phyloP scores from a whole-genome alignment of 441 rosid species.

The Eugenia klotzschiana region DNA sequence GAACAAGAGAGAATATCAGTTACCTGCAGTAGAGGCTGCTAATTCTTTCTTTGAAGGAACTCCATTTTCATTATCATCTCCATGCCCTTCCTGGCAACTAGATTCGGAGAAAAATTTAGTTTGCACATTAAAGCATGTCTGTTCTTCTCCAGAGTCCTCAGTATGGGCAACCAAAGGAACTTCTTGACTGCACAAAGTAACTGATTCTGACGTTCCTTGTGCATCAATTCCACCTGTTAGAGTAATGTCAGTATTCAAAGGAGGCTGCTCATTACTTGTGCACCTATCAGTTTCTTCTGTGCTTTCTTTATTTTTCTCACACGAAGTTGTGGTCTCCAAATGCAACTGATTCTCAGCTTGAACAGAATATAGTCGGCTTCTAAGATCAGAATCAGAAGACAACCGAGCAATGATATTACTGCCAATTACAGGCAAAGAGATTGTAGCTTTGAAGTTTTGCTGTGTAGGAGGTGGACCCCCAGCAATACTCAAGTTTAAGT shows the following conservation, averaged over 20 bases:
- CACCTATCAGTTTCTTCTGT: constrained; percentile 11
- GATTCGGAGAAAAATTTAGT: neutral
- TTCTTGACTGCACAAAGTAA: constrained; percentile 5
- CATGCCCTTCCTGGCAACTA: constrained; percentile 3
- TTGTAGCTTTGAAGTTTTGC: constrained; percentile 79
- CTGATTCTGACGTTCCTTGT: neutral
- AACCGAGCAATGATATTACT: constrained; percentile 62
- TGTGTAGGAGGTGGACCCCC: constrained; percentile 87
- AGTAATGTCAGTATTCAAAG: constrained; percentile 6
- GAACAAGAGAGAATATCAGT: neutral
- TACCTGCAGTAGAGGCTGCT: constrained; percentile 26
- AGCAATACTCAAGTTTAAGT: constrained; percentile 62
- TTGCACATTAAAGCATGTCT: constrained; percentile 2
- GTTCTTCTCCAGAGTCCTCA: constrained; percentile 5
- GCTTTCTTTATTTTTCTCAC: constrained; percentile 1
- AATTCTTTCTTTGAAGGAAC: constrained; percentile 11
- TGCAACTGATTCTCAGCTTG: constrained; percentile 20
- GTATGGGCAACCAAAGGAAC: neutral
- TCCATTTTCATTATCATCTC: neutral
- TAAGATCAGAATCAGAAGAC: constrained; percentile 39
- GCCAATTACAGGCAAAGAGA: constrained; percentile 71
- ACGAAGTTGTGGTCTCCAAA: constrained; percentile 9
- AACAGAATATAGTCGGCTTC: constrained; percentile 20
- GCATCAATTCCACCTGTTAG: constrained; percentile 7
- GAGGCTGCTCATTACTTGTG: constrained; percentile 8